Conservation (phyloP, 164 flowering plant genomes). For the Kingdonia uniflora region DNA sequence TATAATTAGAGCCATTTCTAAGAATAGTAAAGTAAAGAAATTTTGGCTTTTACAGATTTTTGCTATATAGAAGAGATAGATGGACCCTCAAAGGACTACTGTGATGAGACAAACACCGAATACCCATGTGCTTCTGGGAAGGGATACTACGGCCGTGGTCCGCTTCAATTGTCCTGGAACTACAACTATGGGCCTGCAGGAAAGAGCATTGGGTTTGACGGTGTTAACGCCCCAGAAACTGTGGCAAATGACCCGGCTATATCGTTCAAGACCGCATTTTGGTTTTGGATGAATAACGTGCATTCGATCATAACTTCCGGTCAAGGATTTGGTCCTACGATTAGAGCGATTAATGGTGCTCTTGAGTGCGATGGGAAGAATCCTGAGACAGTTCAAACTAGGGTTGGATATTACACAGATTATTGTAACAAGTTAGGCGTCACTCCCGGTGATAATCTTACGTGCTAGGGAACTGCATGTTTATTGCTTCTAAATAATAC, state of each 20-base stretch:
- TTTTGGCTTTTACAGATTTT: constrained; percentile 16
- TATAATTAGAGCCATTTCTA: too few species aligned
- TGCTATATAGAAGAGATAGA: constrained; percentile 32
- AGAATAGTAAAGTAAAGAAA: too few species aligned
- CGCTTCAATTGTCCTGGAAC: constrained; percentile 32
- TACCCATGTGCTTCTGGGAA: constrained; percentile 23
- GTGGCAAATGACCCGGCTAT: constrained; percentile 19
- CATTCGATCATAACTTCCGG: constrained; percentile 20
- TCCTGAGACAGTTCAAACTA: constrained; percentile 8
- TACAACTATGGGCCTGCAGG: constrained; percentile 33
- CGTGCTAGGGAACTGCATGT: constrained; percentile 20
- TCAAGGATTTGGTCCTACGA: constrained; percentile 33
- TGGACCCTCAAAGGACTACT: constrained; percentile 22
- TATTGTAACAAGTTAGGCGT: constrained; percentile 27
- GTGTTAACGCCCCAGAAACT: constrained; percentile 21
- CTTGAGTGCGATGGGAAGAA: constrained; percentile 22
- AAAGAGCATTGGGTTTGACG: constrained; percentile 26
- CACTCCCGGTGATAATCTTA: constrained; percentile 22
- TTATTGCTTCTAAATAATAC: too few species aligned
- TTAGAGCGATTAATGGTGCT: constrained; percentile 25
- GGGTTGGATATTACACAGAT: constrained; percentile 17
- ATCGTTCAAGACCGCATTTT: constrained; percentile 30
- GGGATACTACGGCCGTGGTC: constrained; percentile 27
- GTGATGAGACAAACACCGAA: constrained; percentile 16
- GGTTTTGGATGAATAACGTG: constrained; percentile 34